Evolutionary conservation across 2,329 filamentous ascomycete genomes (phyloP).

Genomic region (Stachybotrys chlorohalonatus): DNA sequence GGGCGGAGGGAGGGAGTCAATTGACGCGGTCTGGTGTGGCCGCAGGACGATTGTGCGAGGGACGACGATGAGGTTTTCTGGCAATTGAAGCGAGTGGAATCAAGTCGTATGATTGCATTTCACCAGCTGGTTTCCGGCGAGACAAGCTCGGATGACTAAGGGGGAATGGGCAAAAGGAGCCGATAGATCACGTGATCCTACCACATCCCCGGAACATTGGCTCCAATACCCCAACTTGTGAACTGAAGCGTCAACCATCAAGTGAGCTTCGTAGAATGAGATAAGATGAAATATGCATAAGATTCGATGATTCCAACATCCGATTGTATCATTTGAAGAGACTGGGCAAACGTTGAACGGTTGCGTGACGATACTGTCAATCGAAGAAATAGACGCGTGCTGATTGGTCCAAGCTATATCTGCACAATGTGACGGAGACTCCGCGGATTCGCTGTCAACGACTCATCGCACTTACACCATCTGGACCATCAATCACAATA

Average conservation of each 20-base stretch:
- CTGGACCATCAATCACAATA: not conserved
- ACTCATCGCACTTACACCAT: not conserved
- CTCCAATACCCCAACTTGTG: too few species aligned
- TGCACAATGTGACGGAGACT: not conserved
- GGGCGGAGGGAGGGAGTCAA: constrained; percentile 16
- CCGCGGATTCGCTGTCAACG: not conserved
- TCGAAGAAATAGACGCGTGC: not conserved
- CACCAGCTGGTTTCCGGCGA: constrained; percentile 2
- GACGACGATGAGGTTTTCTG: constrained; percentile 11
- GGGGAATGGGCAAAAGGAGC: not conserved
- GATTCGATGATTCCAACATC: too few species aligned
- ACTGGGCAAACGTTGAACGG: too few species aligned
- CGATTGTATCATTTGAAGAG: too few species aligned
- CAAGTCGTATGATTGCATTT: constrained; percentile 20
- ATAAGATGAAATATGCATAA: too few species aligned
- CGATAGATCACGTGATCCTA: constrained; percentile 7
- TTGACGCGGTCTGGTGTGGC: constrained; percentile 18
- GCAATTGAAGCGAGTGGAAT: constrained; percentile 13
- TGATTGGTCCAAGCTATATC: not conserved
- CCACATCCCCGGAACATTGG: not conserved
- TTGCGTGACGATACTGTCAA: too few species aligned
- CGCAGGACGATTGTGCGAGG: constrained; percentile 6
- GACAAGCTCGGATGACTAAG: constrained; percentile 15
- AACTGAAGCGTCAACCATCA: too few species aligned
- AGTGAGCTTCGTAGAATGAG: too few species aligned